These are phyloP conservation scores for Endoconidiophora laricicola DNA, from an alignment of 2,329 filamentous ascomycete genomes.

Conservation along the genomic window DNA sequence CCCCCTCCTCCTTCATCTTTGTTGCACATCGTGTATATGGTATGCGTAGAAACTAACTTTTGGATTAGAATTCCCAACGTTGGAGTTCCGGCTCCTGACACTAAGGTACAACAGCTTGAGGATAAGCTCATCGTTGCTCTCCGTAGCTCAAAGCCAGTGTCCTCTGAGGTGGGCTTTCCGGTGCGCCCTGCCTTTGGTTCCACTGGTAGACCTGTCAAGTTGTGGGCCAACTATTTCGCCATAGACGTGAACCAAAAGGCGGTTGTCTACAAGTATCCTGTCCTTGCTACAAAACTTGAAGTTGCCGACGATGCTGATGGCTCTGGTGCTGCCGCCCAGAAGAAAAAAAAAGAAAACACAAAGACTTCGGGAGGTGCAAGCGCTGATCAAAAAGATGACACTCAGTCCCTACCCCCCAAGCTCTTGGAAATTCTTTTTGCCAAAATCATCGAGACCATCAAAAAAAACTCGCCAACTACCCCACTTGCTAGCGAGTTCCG, in stretches of 20 bases:
- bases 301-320: constrained; percentile 10
- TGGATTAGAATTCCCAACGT: constrained; percentile 12
- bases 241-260: constrained; percentile 23
- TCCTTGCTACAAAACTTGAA: constrained; percentile 21
- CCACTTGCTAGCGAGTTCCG: constrained; percentile 34
- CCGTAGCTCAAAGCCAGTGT: constrained; percentile 4
- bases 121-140: constrained; percentile 23
- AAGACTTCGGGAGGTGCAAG: constrained; percentile 9
- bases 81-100: constrained; percentile 17
- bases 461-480: constrained; percentile 17
- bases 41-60: constrained; percentile 3
- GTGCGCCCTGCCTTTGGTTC: constrained; percentile 33
- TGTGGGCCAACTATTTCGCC: constrained; percentile 40
- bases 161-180: constrained; percentile 22
- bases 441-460: constrained; percentile 23
- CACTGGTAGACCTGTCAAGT: constrained; percentile 24
- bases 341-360: constrained; percentile 1
- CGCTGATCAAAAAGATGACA: background rate
- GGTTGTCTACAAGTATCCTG: constrained; percentile 28
- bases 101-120: constrained; percentile 23
- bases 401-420: constrained; percentile 23
- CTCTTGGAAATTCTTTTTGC: constrained; percentile 28
- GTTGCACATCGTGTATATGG: background rate
- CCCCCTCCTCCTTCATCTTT: background rate
- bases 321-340: background rate